Evolutionary conservation across 768 basidiomycete genomes (phyloP).

Genomic region (Multifurca ochricompacta): DNA sequence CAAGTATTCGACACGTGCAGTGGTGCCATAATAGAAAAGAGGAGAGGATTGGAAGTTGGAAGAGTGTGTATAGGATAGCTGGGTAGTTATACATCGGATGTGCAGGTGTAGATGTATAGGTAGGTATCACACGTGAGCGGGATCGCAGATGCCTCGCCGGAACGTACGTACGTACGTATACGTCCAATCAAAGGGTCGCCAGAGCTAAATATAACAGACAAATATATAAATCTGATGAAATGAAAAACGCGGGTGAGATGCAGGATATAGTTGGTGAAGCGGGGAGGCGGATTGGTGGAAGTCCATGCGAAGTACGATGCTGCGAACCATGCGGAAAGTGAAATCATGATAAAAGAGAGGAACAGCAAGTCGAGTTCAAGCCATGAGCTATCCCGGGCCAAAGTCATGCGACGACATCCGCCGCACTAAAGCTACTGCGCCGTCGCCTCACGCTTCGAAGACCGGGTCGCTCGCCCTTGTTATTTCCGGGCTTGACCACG

Average conservation of each 20-base stretch:
- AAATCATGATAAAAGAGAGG: conserved; percentile 7
- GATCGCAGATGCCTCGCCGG: conserved; percentile 17
- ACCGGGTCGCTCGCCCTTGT: conserved; percentile 64
- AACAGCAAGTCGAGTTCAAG: conserved; percentile 11
- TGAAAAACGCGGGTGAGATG: conserved; percentile 9
- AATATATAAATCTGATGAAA: conserved; percentile 16
- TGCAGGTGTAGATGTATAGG: conserved; percentile 15
- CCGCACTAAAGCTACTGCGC: conserved; percentile 82
- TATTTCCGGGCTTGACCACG: conserved; percentile 60
- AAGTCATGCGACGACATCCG: conserved; percentile 69
- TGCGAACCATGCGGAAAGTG: conserved; percentile 6
- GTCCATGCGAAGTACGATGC: conserved; percentile 6
- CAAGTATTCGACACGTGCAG: conserved; percentile 52
- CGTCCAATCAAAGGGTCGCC: conserved; percentile 11
- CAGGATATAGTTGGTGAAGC: conserved; percentile 1
- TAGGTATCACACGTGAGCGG: conserved; percentile 14
- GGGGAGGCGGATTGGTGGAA: background rate
- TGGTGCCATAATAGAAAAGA: background rate
- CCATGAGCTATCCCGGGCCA: background rate
- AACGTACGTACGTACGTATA: conserved; percentile 11
- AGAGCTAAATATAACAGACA: conserved; percentile 15
- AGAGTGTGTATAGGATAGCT: conserved; percentile 20
- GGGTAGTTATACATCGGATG: conserved; percentile 20
- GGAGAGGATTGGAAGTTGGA: conserved; percentile 5
- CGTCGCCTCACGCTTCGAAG: conserved; percentile 66